Base-by-base conservation (phyloP, 2,329 filamentous ascomycete genomes). In the Ascochyta koolunga region DNA sequence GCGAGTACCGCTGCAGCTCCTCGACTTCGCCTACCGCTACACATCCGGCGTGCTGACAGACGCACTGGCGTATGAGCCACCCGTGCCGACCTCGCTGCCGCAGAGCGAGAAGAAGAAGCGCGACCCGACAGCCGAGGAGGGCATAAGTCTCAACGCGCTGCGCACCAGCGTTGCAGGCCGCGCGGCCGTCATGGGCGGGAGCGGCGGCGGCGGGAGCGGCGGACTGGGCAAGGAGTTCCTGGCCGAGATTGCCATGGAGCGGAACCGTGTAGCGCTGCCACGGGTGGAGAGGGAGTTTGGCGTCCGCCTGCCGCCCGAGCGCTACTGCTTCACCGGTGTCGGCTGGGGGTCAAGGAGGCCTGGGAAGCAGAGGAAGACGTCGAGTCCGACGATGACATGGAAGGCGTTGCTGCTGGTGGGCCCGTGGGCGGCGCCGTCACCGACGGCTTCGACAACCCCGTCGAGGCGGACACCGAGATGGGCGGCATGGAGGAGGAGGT, bases 11-110 rank as follows among this genome's bases (percentile, higher is more conserved):
- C 83, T 93, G 0, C 86, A 93, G 54, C 86, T 95, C 42, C 86
- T 95, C 72, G 90, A 95, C 62, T 93, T 93, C 70, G 89, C 90
- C 42, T 95, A 95, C 82, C 86, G 90, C 32, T 90, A 92, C 80
- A 90, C 88, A 9, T 86, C 86, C 1, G 83, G 84, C 52, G 81
- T 93, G 31, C 84, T 93, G 18, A 85, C 80, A 61, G 89, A 92
- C 76, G 87, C 72, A 5, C 57, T 74, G 1, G 59, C 61, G 3
- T 73, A 75, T 65, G 70, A 73, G 41, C 70, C 69, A 0, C 69
- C 70, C 0, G 16, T 61, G 0, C 63, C 61, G 0, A 50, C 56
- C 0, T 47, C 49, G 31, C 57, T 4, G 24, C 38, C 50, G 2
- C 50, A 47, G 1, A n/a, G 16, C 25, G 65, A 63, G 0, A 51